Evolutionary conservation across 164 flowering plant genomes (phyloP), one percentile per base, ranked within the genome.

Genomic region (Amborella trichopoda): DNA sequence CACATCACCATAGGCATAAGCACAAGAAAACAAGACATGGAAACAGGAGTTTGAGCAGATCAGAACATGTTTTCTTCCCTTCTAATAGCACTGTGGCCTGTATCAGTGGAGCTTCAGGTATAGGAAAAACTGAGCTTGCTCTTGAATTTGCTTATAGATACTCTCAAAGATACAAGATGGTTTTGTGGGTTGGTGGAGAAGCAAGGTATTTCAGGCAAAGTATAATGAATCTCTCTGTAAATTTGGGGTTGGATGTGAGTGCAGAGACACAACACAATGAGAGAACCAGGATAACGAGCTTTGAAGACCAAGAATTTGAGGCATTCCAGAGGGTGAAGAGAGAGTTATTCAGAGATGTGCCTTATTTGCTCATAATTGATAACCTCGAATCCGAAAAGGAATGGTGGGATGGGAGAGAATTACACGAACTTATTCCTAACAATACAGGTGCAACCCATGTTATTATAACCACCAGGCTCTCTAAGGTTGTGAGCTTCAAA

Each of bases 401-500:
- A 49, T 83, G 94, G 94, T 81, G 94, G 90, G 96, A 87, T 47
- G 88, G 80, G 42, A 83, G 77, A 61, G 88, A 75, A 66, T 52
- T 83, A 16, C 76, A 76, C 45, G 86, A 88, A 46, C 51, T 83
- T 58, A 80, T 83, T 11, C 94, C 94, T 5, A 69, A 83, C 56
- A 81, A 71, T 60, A 81, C 91, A 0, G 89, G 84, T n/a, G 91
- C 80, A 2, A 65, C 84, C 39, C 91, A 88, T 60, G 81, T 88
- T 18, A 80, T 88, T 30, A 58, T 88, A 50, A 88, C 94, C 0
- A 79, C 89, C 2, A 59, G 84, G 40, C 73, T 83, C 4, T 55
- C 80, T 8, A 80, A 70, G 54, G 78, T 84, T 37, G 77, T 78
- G 89, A 79, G 59, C 55, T 79, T 68, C 47, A 86, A 81, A 20